Conservation (phyloP, 2,329 filamentous ascomycete species). For the Fusarium mundagurra region DNA sequence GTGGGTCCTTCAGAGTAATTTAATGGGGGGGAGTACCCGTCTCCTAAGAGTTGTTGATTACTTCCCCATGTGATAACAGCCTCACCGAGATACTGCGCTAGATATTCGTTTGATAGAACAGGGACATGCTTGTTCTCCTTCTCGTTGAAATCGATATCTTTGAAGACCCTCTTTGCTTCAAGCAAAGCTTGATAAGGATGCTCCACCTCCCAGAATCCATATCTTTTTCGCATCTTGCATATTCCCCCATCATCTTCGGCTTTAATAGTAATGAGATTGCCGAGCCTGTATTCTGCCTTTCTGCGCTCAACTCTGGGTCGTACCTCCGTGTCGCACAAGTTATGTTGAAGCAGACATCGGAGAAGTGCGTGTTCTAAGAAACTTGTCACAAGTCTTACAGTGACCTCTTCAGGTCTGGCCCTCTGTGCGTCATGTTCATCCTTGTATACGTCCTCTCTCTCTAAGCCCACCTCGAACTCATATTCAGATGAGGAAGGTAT, state of each 20-base stretch:
- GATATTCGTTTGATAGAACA: neutral
- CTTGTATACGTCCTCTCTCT: neutral
- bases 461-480: too few relatives aligned
- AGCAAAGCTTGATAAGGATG: neutral
- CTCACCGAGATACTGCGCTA: neutral
- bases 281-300: neutral
- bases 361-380: neutral
- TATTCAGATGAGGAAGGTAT: too few relatives aligned
- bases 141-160: neutral
- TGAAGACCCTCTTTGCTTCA: neutral
- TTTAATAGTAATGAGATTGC: neutral
- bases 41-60: neutral
- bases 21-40: neutral
- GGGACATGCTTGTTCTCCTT: neutral
- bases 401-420: neutral
- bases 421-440: neutral
- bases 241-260: neutral
- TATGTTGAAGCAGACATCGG: neutral
- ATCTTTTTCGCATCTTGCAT: neutral
- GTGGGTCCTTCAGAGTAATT: neutral
- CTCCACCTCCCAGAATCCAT: neutral
- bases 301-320: neutral
- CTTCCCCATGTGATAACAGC: neutral
- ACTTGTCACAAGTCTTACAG: neutral
- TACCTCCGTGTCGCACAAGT: neutral